These are phyloP conservation scores for Teunomyces pallodes DNA, from an alignment of 805 yeast genomes.

Conservation along the genomic window DNA sequence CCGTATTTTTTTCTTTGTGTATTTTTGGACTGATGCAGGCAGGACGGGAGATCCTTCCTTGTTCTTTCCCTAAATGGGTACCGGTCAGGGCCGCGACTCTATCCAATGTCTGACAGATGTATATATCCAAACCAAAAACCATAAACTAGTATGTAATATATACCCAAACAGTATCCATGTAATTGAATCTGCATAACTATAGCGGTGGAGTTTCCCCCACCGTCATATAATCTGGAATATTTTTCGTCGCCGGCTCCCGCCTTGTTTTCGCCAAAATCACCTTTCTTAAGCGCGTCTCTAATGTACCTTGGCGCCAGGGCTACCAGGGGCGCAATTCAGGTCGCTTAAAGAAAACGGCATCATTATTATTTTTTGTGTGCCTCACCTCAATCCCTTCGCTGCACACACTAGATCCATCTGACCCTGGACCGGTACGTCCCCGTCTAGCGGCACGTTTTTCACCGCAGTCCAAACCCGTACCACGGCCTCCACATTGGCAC, in stretches of 20 bases:
- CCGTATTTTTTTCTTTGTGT: neutral
- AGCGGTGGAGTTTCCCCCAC: too few species aligned
- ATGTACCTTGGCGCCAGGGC: neutral
- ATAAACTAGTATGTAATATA: too few species aligned
- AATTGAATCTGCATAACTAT: too few species aligned
- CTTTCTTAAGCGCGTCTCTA: neutral
- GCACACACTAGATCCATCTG: neutral
- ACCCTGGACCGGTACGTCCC: neutral
- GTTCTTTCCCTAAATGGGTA: neutral
- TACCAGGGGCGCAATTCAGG: neutral
- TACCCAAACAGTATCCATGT: too few species aligned
- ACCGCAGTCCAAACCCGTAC: slow-evolving; percentile 4
- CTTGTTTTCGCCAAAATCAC: neutral
- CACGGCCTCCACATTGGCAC: slow-evolving; percentile 6
- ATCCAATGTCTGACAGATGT: too few species aligned
- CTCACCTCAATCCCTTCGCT: neutral
- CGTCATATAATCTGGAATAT: neutral
- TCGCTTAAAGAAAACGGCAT: neutral
- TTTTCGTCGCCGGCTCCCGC: neutral
- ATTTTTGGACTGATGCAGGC: neutral
- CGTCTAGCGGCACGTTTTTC: neutral
- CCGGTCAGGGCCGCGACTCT: too few species aligned
- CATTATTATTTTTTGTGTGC: neutral
- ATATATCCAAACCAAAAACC: too few species aligned
- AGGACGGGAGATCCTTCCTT: neutral